These are phyloP conservation scores for Beauveria australis DNA, from an alignment of 2,329 filamentous ascomycete genomes.

Conservation along the genomic window DNA sequence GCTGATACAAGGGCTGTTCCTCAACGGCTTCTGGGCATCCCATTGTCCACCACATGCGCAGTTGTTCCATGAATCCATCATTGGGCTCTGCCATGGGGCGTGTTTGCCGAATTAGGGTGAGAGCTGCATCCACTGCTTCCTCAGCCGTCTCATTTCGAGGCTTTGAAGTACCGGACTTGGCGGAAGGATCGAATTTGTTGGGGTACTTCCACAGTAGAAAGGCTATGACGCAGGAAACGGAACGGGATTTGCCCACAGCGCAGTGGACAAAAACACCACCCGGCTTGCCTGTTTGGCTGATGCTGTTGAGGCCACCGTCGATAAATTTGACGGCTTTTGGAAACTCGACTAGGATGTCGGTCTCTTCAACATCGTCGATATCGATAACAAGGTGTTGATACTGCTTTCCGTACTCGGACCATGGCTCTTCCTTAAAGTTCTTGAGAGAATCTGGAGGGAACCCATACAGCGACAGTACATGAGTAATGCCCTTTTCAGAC, in stretches of 20 bases:
- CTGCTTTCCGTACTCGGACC: conserved; percentile 41
- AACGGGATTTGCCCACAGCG: conserved; percentile 94
- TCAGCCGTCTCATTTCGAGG: conserved; percentile 28
- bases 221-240: conserved; percentile 73
- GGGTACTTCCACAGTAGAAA: conserved; percentile 69
- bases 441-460: conserved; percentile 33
- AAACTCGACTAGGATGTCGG: conserved; percentile 77
- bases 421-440: conserved; percentile 41
- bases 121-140: conserved; percentile 49
- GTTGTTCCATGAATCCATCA: conserved; percentile 80
- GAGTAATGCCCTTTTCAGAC: conserved; percentile 68
- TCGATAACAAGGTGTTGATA: conserved; percentile 72
- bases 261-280: conserved; percentile 56
- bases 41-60: conserved; percentile 83
- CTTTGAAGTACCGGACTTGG: conserved; percentile 21
- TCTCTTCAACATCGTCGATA: conserved; percentile 84
- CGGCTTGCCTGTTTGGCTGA: conserved; percentile 9
- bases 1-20: conserved; percentile 67
- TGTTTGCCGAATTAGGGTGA: conserved; percentile 59
- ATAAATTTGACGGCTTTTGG: conserved; percentile 76
- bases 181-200: conserved; percentile 38
- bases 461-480: conserved; percentile 76
- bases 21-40: conserved; percentile 61
- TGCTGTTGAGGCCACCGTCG: conserved; percentile 53
- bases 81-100: conserved; percentile 84